Percentiles rank a stretch among this genome's conserved stretches.
Conservation (phyloP, 2,329 filamentous ascomycete genomes). For the Hypoxylon sp. region DNA sequence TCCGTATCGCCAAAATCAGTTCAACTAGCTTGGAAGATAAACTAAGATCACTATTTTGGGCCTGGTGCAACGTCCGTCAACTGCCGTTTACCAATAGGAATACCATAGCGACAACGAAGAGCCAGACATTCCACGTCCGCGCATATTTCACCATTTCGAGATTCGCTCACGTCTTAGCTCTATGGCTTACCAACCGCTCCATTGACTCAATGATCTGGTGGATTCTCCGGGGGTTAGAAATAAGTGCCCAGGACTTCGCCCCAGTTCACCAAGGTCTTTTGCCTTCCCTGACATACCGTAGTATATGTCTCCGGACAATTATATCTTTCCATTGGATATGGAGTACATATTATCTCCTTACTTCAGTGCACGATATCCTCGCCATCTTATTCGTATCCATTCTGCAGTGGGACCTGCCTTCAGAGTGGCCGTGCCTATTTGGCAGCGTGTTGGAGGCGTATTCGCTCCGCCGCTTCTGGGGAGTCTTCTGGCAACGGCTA, state of each 20-base stretch:
- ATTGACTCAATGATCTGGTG: not conserved
- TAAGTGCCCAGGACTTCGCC: conserved; percentile 13
- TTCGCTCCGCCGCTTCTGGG: conserved; percentile 48
- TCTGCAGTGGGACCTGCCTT: conserved; percentile 39
- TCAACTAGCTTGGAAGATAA: not conserved
- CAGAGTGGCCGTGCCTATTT: conserved; percentile 47
- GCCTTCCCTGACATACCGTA: conserved; percentile 1
- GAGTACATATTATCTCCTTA: conserved; percentile 35
- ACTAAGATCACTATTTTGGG: conserved; percentile 6
- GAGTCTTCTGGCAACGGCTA: conserved; percentile 47
- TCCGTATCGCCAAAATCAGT: not conserved
- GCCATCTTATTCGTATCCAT: conserved; percentile 43
- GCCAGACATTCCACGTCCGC: not conserved
- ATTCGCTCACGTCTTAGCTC: not conserved
- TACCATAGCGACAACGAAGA: not conserved
- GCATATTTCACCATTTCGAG: not conserved
- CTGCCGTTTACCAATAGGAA: not conserved
- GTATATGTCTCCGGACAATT: conserved; percentile 2
- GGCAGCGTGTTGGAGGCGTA: conserved; percentile 39
- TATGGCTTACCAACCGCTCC: not conserved
- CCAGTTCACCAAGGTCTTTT: conserved; percentile 17
- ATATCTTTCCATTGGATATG: conserved; percentile 38
- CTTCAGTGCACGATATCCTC: conserved; percentile 29
- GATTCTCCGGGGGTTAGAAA: not conserved
- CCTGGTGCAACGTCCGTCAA: conserved; percentile 14